Percentiles rank a stretch among this genome's conserved stretches.
phyloP scores from a whole-genome alignment of 2,329 filamentous ascomycete species.

The Fusarium coicis region DNA sequence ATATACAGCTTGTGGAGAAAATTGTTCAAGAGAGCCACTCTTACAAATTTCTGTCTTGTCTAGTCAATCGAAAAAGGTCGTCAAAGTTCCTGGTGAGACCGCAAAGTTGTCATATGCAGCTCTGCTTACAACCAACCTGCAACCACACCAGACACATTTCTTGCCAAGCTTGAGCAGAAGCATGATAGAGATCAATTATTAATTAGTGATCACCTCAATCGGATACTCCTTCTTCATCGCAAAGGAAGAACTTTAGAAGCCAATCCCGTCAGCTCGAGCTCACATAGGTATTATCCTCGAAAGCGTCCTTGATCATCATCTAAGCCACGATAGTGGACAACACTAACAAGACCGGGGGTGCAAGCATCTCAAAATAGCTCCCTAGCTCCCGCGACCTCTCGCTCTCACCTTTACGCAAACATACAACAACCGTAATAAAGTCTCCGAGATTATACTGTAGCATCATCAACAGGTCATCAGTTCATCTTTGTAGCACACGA shows the following conservation, averaged over 20 bases:
- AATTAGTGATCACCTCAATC: neutral
- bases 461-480: neutral
- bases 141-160: neutral
- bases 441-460: neutral
- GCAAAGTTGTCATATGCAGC: neutral
- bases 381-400: neutral
- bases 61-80: neutral
- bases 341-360: neutral
- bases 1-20: rapidly evolving
- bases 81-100: neutral
- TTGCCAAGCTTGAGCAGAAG: neutral
- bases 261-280: neutral
- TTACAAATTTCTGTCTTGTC: rapidly evolving
- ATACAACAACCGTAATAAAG: neutral
- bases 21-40: rapidly evolving
- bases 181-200: neutral
- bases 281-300: neutral
- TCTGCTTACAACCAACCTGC: neutral
- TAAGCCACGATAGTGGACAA: slow-evolving; percentile 9
- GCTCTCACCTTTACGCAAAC: neutral
- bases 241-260: neutral
- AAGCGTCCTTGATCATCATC: slow-evolving; percentile 1
- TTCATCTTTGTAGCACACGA: neutral
- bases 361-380: neutral
- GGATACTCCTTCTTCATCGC: rapidly evolving